These are phyloP conservation scores for Xanthoceras sorbifolium DNA, from an alignment of 345 rosid genomes.

Conservation along the genomic window DNA sequence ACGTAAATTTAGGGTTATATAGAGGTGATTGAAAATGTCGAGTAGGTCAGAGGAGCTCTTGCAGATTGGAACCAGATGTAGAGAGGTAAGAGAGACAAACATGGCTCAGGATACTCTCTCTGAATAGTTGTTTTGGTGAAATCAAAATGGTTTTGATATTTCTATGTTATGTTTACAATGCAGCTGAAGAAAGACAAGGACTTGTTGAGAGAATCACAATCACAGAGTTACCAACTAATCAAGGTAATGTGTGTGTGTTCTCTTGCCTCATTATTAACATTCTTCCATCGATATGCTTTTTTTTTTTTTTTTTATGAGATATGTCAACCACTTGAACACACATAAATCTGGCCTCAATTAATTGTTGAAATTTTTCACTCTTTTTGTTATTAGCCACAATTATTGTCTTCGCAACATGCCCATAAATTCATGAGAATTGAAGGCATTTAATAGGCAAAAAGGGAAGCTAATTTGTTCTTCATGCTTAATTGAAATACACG, in stretches of 20 bases:
- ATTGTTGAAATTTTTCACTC: too few relatives aligned
- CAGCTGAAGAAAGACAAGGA: conserved; percentile 83
- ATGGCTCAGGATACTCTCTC: too few relatives aligned
- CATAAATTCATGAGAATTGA: too few relatives aligned
- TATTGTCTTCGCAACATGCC: too few relatives aligned
- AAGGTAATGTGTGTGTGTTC: conserved; percentile 54
- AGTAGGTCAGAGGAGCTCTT: conserved; percentile 58
- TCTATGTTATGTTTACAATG: conserved; percentile 24
- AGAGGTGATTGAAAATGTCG: conserved; percentile 32
- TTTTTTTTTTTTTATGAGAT: neutral
- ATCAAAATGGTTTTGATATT: neutral
- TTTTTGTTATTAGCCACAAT: too few relatives aligned
- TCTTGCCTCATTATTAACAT: too few relatives aligned
- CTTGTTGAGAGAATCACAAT: conserved; percentile 65
- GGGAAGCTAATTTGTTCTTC: too few relatives aligned
- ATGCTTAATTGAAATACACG: too few relatives aligned
- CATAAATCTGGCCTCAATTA: too few relatives aligned
- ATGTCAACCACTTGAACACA: neutral
- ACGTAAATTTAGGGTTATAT: neutral
- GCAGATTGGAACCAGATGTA: conserved; percentile 54
- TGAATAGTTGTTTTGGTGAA: too few relatives aligned
- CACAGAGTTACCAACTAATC: conserved; percentile 66
- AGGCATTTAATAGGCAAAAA: too few relatives aligned
- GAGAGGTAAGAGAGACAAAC: conserved; percentile 43
- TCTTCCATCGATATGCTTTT: neutral